phyloP scores from a whole-genome alignment of 202 grass and related monocot species.

The Tripidium arundinaceum region DNA sequence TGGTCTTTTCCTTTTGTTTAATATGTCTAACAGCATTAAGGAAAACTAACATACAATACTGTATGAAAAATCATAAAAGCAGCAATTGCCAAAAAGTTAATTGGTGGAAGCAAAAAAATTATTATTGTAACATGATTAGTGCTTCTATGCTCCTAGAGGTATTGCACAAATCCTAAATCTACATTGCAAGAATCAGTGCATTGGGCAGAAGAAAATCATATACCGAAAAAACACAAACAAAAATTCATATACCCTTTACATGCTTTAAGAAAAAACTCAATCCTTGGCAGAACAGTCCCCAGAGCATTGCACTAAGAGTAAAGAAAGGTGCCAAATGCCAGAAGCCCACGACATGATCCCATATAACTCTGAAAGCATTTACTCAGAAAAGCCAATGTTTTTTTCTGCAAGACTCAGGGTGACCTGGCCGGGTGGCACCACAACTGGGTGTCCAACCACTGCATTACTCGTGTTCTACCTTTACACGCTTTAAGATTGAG shows the following conservation, averaged over 20 bases:
- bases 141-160: background rate
- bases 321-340: background rate
- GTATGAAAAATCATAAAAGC: slow-evolving; percentile 9
- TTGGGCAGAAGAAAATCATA: background rate
- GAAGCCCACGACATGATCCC: background rate
- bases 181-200: background rate
- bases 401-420: background rate
- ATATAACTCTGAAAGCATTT: background rate
- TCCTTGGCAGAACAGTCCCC: background rate
- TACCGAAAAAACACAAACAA: background rate
- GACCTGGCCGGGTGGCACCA: background rate
- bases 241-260: background rate
- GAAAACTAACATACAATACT: background rate
- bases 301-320: background rate
- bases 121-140: background rate
- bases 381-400: background rate
- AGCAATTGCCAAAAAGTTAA: slow-evolving; percentile 6
- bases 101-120: background rate
- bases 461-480: background rate
- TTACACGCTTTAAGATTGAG: background rate
- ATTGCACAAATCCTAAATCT: background rate
- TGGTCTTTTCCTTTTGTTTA: slow-evolving; percentile 46
- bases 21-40: slow-evolving; percentile 48
- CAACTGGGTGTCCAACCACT: background rate
- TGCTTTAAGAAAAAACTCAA: background rate